Conservation (phyloP, 208 protist species). For the Balamuthia mandrillaris region DNA sequence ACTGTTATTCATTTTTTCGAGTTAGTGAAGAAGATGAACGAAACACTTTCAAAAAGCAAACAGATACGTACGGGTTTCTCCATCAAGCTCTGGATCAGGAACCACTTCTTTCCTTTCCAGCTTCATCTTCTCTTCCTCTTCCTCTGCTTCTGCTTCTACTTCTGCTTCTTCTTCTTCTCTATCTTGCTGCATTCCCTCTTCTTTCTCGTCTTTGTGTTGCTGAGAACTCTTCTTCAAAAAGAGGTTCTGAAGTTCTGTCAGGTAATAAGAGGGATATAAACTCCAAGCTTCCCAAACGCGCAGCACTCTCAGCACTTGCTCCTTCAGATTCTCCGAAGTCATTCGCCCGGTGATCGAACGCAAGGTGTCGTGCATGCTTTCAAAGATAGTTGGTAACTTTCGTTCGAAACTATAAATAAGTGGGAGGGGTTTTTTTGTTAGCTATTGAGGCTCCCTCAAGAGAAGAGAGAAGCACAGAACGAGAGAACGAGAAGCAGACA, state of each 20-base stretch:
- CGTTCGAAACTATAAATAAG: conserved; percentile 27
- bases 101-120: no score
- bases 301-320: conserved; percentile 47
- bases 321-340: conserved; percentile 37
- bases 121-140: no score
- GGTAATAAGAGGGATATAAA: conserved; percentile 36
- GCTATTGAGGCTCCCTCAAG: background rate
- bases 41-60: no score
- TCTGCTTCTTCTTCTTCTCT: no score
- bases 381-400: conserved; percentile 13
- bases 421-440: background rate
- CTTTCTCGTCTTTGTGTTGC: no score
- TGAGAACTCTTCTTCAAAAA: no score
- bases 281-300: conserved; percentile 50
- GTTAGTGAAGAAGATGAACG: no score
- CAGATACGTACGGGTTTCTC: no score
- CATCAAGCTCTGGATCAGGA: no score
- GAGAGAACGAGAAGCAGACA: background rate
- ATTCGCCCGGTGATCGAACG: conserved; percentile 14
- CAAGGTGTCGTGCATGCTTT: conserved; percentile 30
- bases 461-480: background rate
- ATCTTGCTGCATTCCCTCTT: no score
- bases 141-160: no score
- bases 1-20: no score
- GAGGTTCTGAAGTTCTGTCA: background rate